Evolutionary conservation across 1,284 basidiomycete species (phyloP), one percentile per base, ranked within the genome.

Genomic region (Ganoderma lucidum): DNA sequence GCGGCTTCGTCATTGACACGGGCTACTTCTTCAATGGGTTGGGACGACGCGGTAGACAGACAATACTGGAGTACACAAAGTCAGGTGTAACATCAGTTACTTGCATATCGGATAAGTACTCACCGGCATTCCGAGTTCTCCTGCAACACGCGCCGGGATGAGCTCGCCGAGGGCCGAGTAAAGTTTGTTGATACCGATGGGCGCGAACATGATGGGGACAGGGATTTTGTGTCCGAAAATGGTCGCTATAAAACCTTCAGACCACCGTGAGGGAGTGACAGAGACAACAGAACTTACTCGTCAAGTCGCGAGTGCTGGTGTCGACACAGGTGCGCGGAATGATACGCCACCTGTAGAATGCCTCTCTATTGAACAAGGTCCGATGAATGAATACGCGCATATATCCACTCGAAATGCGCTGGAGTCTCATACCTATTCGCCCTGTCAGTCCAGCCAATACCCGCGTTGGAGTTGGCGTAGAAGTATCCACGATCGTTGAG

Each of bases 131-230:
- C 85, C 85, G 8, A 90, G 81, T 70, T 89, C 86, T 2, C 85
- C 85, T 0, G 88, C 87, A 12, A 89, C 83, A 66, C 83, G 83
- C 0, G 88, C 88, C 2, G 87, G 85, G 14, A 87, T 82, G 15
- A 88, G 79, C 71, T 90, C 88, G 3, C 88, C 88, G 3, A 80
- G 73, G 0, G 83, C 82, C 48, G 81, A 80, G 74, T 88, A 88
- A 56, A 89, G 81, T 76, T 87, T 88, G 77, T 87, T 88, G 71
- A 90, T 87, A 0, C 88, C 88, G 61, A 90, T 86, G 2, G 88
- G 88, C 0, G 87, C 85, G 71, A 90, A 87, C 48, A 85, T 75
- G 65, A 90, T 84, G 3, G 88, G 88, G 0, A 85, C 86, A 14
- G 85, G 83, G 62, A 89, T 83, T 32, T 76, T 80, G 73, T 88